Conservation (phyloP, 768 basidiomycete genomes). For the Wakefieldia striispora region DNA sequence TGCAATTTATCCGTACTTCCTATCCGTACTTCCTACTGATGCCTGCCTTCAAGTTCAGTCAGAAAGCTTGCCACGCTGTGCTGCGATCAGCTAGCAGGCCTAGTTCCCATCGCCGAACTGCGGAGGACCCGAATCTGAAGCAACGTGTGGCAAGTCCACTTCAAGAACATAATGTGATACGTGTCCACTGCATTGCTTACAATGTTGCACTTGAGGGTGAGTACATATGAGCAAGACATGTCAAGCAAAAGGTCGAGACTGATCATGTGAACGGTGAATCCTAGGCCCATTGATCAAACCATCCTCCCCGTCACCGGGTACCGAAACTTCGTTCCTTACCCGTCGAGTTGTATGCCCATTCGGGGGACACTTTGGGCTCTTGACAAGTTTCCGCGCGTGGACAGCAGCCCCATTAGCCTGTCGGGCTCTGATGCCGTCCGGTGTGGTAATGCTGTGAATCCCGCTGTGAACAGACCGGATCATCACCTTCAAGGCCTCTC, state of each 20-base stretch:
- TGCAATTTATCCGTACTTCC: slow-evolving; percentile 40
- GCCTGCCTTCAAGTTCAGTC: slow-evolving; percentile 44
- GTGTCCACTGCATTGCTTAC: slow-evolving; percentile 42
- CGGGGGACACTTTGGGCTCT: slow-evolving; percentile 30
- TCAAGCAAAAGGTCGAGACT: neutral
- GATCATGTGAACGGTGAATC: neutral
- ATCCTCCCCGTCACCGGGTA: slow-evolving; percentile 50
- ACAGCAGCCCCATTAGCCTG: slow-evolving; percentile 29
- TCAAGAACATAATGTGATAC: slow-evolving; percentile 46
- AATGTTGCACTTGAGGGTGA: slow-evolving; percentile 50
- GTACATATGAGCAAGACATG: neutral
- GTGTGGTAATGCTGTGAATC: slow-evolving; percentile 43
- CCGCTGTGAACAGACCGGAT: slow-evolving; percentile 36
- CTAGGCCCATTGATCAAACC: slow-evolving; percentile 52
- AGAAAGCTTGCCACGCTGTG: slow-evolving; percentile 46
- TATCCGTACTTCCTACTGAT: slow-evolving; percentile 42
- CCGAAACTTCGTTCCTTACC: slow-evolving; percentile 45
- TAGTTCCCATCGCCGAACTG: slow-evolving; percentile 53
- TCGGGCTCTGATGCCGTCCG: slow-evolving; percentile 38
- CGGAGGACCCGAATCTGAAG: slow-evolving; percentile 43
- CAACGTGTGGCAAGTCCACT: slow-evolving; percentile 47
- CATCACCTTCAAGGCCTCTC: too few species aligned
- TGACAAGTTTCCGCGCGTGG: neutral
- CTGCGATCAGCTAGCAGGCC: slow-evolving; percentile 48
- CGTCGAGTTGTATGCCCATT: slow-evolving; percentile 46